Evolutionary conservation across 1,284 basidiomycete species (phyloP).

Genomic region (Heterobasidion parviporum): DNA sequence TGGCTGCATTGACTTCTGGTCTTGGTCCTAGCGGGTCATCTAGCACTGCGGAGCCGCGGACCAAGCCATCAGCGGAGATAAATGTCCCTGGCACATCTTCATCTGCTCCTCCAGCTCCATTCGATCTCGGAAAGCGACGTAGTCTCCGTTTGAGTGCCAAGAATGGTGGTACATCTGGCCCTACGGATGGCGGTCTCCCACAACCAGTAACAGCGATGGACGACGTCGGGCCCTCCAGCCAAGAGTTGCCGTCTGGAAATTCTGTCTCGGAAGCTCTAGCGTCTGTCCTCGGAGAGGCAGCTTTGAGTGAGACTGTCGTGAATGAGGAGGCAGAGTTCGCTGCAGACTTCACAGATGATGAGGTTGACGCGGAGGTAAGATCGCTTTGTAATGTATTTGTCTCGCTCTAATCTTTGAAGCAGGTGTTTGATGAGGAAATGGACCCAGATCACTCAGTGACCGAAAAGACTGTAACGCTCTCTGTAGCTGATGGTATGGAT

Average conservation of each 20-base stretch:
- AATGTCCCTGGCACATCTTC: conserved; percentile 25
- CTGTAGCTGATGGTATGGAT: conserved; percentile 66
- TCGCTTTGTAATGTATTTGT: conserved; percentile 29
- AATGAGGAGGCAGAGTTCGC: conserved; percentile 53
- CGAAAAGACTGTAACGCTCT: conserved; percentile 83
- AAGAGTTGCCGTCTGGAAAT: conserved; percentile 13
- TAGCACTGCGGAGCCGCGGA: conserved; percentile 10
- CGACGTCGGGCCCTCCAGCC: conserved; percentile 13
- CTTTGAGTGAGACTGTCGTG: conserved; percentile 46
- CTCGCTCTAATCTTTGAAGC: neutral
- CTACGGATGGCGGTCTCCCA: conserved; percentile 10
- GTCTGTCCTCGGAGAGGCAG: conserved; percentile 23
- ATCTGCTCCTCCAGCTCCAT: conserved; percentile 16
- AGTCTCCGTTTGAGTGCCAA: conserved; percentile 81
- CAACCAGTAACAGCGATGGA: conserved; percentile 3
- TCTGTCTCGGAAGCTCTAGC: conserved; percentile 19
- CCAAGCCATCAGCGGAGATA: conserved; percentile 21
- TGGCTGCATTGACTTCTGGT: conserved; percentile 83
- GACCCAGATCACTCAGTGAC: conserved; percentile 59
- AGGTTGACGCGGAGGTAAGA: conserved; percentile 55
- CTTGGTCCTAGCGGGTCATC: conserved; percentile 36
- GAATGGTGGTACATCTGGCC: conserved; percentile 21
- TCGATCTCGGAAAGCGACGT: conserved; percentile 49
- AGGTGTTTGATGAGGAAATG: conserved; percentile 66
- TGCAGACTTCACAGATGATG: conserved; percentile 73